Percentiles rank a stretch among this genome's conserved stretches.
Conservation (phyloP, 495 filamentous ascomycete genomes). For the Ramalina intermedia region DNA sequence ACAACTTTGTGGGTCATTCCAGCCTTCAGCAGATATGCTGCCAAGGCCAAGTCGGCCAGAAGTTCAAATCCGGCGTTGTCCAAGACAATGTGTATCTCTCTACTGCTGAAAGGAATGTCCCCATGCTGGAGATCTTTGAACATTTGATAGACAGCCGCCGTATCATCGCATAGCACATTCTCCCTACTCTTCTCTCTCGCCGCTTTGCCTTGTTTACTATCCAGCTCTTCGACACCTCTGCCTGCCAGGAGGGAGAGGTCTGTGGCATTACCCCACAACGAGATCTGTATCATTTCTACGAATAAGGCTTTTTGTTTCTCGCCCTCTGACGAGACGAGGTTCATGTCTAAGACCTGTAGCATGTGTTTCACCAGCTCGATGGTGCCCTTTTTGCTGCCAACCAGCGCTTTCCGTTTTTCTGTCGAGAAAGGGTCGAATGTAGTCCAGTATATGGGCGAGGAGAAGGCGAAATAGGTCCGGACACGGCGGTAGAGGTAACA, state of each 20-base stretch:
- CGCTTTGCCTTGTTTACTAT: slow-evolving; percentile 78
- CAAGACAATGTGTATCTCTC: slow-evolving; percentile 80
- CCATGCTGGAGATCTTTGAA: slow-evolving; percentile 42
- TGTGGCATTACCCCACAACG: slow-evolving; percentile 94
- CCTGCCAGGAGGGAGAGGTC: slow-evolving; percentile 83
- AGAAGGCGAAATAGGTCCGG: slow-evolving; percentile 57
- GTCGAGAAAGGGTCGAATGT: slow-evolving; percentile 76
- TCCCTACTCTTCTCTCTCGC: slow-evolving; percentile 68
- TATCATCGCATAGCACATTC: slow-evolving; percentile 79
- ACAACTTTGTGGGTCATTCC: slow-evolving; percentile 71
- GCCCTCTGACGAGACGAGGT: slow-evolving; percentile 28
- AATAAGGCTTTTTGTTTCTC: slow-evolving; percentile 67
- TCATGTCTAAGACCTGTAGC: slow-evolving; percentile 36
- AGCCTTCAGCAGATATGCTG: slow-evolving; percentile 66
- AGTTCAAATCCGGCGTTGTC: slow-evolving; percentile 96
- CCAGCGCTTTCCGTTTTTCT: slow-evolving; percentile 84
- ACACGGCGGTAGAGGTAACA: slow-evolving; percentile 88
- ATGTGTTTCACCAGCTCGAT: slow-evolving; percentile 71
- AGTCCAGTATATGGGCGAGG: slow-evolving; percentile 57
- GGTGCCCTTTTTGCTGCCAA: slow-evolving; percentile 76
- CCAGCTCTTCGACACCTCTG: slow-evolving; percentile 84
- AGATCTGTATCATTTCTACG: slow-evolving; percentile 89
- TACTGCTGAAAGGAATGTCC: slow-evolving; percentile 21
- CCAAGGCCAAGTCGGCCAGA: slow-evolving; percentile 80
- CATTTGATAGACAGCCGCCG: slow-evolving; percentile 52